phyloP scores from a whole-genome alignment of 169 alveolate genomes.

The Perkinsus marinus region DNA sequence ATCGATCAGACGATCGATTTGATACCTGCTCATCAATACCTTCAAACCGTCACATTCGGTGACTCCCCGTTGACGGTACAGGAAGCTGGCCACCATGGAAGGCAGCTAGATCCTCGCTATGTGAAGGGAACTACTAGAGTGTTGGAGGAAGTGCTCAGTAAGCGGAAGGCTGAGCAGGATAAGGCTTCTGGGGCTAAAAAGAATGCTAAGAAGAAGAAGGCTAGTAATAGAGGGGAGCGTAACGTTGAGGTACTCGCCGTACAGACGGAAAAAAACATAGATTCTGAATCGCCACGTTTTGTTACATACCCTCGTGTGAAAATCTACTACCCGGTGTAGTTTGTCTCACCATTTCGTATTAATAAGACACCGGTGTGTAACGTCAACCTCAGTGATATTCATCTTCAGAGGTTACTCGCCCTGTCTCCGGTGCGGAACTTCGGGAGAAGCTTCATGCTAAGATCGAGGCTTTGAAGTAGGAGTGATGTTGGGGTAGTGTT shows the following conservation, averaged over 20 bases:
- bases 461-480: background rate
- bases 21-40: background rate
- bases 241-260: too few relatives aligned
- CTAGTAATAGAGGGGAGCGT: background rate
- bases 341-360: too few relatives aligned
- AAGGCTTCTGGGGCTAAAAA: background rate
- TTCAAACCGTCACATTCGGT: background rate
- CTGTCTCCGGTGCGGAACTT: background rate
- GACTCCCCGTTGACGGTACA: background rate
- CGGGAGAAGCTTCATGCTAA: background rate
- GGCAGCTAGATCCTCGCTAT: background rate
- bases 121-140: background rate
- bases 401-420: background rate
- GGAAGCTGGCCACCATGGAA: background rate
- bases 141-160: background rate
- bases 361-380: too few relatives aligned
- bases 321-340: too few relatives aligned
- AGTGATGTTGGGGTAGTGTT: background rate
- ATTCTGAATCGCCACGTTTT: too few relatives aligned
- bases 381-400: background rate
- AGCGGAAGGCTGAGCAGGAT: background rate
- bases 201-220: background rate
- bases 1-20: background rate
- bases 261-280: too few relatives aligned
- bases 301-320: too few relatives aligned